Percentiles rank a stretch among this genome's conserved stretches.
phyloP scores from a whole-genome alignment of 768 basidiomycete species.

The Leccinum rimulosum region DNA sequence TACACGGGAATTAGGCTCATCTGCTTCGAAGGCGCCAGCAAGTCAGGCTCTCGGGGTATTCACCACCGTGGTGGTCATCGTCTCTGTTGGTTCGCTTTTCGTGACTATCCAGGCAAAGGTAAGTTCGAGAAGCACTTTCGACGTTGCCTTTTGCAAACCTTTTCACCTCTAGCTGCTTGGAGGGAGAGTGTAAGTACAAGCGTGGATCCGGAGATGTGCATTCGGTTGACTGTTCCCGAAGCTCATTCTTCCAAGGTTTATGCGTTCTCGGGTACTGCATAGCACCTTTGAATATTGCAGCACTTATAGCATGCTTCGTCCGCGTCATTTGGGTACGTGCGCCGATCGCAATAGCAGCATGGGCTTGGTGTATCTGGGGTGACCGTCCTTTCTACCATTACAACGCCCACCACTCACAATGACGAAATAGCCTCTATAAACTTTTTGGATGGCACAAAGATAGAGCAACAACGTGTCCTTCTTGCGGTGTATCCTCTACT shows the following conservation, averaged over 20 bases:
- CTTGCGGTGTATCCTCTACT: constrained; percentile 96
- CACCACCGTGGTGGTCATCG: constrained; percentile 90
- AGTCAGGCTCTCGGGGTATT: constrained; percentile 86
- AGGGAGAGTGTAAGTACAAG: constrained; percentile 68
- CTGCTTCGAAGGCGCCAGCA: constrained; percentile 64
- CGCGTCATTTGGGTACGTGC: constrained; percentile 82
- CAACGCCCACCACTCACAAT: constrained; percentile 1
- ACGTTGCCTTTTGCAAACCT: background rate
- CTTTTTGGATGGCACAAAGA: constrained; percentile 93
- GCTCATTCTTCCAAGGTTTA: constrained; percentile 94
- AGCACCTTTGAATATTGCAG: constrained; percentile 89
- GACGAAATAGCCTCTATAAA: constrained; percentile 75
- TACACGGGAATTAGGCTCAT: background rate
- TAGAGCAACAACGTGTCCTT: constrained; percentile 84
- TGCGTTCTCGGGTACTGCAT: constrained; percentile 96
- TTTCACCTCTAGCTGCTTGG: constrained; percentile 59
- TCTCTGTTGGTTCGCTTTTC: constrained; percentile 84
- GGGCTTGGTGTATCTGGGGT: constrained; percentile 99
- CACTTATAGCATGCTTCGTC: constrained; percentile 82
- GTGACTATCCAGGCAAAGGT: constrained; percentile 98
- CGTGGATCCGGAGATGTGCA: background rate
- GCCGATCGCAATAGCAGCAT: constrained; percentile 81
- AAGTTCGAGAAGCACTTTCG: constrained; percentile 6
- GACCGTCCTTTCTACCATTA: background rate
- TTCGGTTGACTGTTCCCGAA: constrained; percentile 27